Base-by-base conservation (phyloP, 345 rosid genomes). In the Diplotaxis tenuifolia region DNA sequence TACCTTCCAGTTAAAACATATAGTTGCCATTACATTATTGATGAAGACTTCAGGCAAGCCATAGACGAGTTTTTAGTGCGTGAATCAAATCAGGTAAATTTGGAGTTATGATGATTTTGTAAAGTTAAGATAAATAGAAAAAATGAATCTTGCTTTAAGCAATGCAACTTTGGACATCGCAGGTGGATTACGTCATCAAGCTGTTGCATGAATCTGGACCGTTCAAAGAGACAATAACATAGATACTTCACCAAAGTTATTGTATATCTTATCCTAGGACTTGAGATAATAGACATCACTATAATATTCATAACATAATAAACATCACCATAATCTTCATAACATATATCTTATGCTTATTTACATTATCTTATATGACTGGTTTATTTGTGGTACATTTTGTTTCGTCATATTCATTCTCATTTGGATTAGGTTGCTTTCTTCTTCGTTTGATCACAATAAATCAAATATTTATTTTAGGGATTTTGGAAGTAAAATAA, bases 1-100 rank as follows among this genome's bases (percentile, higher is more conserved):
- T 94, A 89, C 81, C 73, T 91, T 32, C 98, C 98, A 0, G 96
- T 91, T 34, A 82, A 79, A 69, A 94, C 98, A 27, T 91, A 88
- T 67, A 94, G 98, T 80, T 86, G 91, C 73, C 97, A 94, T 82
- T 91, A 94, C 82, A 87, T 94, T 12, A 27, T 71, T 3, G 88
- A 93, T 53, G 85, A 86, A 81, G 82, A 77, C 70, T 88, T 93
- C 80, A 80, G 67, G 82, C 86, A 85, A 80, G 90, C 89, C 55
- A 82, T 93, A 72, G 87, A 78, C 47, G 85, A 83, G 42, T 92
- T 89, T 69, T 81, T 89, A 21, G 76, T 65, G 20, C 89, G 96
- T 1, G 96, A 92, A 80, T 76, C 94, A 68, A 75, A 72, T 81
- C 97, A 92, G 97, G 97, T 92, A 80, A 8, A 10, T 20, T 2